Percentiles rank a stretch among this genome's conserved stretches.
Conservation (phyloP, 768 basidiomycete genomes). For the Dictyophora rubrovolvata region DNA sequence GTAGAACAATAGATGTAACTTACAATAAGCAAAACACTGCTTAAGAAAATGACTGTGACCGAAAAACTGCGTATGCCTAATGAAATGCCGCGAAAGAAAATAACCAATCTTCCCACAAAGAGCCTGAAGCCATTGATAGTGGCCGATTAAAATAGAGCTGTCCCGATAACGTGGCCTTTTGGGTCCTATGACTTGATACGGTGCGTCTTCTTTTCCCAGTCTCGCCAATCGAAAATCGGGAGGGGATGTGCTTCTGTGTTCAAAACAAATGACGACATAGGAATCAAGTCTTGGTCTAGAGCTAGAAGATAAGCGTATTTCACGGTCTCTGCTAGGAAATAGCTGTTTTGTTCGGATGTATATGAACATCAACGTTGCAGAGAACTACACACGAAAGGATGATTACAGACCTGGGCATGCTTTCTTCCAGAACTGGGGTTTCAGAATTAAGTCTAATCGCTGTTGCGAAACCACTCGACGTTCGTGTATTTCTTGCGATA, state of each 20-base stretch:
- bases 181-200: neutral
- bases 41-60: no score
- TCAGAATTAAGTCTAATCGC: conserved; percentile 8
- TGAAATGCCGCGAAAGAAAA: no score
- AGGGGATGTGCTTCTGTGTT: conserved; percentile 29
- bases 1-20: no score
- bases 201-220: conserved; percentile 11
- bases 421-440: conserved; percentile 25
- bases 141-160: no score
- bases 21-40: no score
- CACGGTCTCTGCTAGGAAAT: conserved; percentile 15
- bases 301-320: conserved; percentile 17
- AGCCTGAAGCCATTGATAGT: no score
- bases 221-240: conserved; percentile 17
- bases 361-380: neutral
- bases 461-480: conserved; percentile 13
- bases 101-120: no score
- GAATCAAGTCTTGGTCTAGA: conserved; percentile 14
- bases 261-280: conserved; percentile 24
- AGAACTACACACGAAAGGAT: neutral
- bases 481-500: conserved; percentile 13
- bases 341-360: conserved; percentile 1
- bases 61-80: no score
- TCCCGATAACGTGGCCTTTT: no score
- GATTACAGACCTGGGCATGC: conserved; percentile 59